Base-by-base conservation (phyloP, 2,329 filamentous ascomycete species). In the Aspergillus clavatus region DNA sequence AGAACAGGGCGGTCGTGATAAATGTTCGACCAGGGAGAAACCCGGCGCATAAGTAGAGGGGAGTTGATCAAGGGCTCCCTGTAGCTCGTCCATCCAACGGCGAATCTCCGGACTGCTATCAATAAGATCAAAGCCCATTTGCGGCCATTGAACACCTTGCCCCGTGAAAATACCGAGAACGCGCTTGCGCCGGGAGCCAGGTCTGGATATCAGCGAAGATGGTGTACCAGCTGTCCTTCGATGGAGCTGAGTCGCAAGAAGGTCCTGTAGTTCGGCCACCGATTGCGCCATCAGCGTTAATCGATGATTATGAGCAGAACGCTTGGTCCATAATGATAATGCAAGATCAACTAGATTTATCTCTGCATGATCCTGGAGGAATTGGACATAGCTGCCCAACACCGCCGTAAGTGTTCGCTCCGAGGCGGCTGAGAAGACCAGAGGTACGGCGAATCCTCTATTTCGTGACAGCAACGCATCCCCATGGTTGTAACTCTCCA, bases 401-500 rank as follows among this genome's bases (percentile, higher is more conserved):
- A 28, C 26, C 4, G 7, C 11, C n/a, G 26, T 28, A 10, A 28
- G 7, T 28, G 26, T n/a, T 11, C 26, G 26, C 26, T 28, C 26
- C 26, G 26, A n/a, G 28, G 16, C 26, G 7, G 12, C 29, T 5
- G n/a, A 14, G 23, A 28, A 41, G 26, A n/a, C 27, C 7, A 22
- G 31, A 31, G n/a, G 39, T 8, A 11, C n/a, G n/a, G n/a, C 12
- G 16, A 5, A 26, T 8, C 21, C 21, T 22, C 28, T 10, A n/a
- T 10, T 28, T 11, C 6, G 16, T 12, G 22, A 27, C 16, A 16
- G 29, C 10, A 3, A 29, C n/a, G 11, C 3, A 2, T 12, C 35
- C 21, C 21, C 31, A 26, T 27, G 14, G n/a, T 37, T 37, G 36
- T 45, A 47, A 8, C 41, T 26, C 18, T 74, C 69, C 14, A 74